Base-by-base conservation (phyloP, 2,329 filamentous ascomycete genomes). In the Bipolaris cookei region DNA sequence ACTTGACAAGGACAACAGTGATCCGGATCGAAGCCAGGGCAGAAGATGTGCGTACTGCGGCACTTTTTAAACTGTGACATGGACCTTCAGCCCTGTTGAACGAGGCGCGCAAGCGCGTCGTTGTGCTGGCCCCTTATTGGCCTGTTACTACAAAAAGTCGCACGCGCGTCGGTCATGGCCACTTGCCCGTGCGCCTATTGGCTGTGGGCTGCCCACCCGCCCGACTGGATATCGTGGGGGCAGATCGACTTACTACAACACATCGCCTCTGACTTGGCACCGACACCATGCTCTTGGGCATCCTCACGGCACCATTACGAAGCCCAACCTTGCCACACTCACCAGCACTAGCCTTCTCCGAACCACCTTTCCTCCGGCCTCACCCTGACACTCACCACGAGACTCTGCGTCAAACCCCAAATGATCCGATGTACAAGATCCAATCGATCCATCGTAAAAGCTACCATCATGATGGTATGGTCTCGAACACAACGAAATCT, bases 151-250 rank as follows among this genome's bases (percentile, higher is more conserved):
- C 43, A n/a, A 28, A 32, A 56, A 63, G 63, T 64, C 52, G 56
- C 63, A 65, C 63, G 60, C 63, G 54, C 62, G 59, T 44, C 56
- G 57, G 52, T 51, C 55, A 56, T 57, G 20, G 58, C 48, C 46
- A 42, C 28, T 34, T 60, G 52, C 25, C 54, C 54, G 61, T 60
- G 61, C 61, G 52, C 44, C 38, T 8, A 13, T 46, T 51, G 54
- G 55, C 47, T 55, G 44, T 35, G 25, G 18, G 18, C 38, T 42
- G 48, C 42, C 54, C 44, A 43, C 58, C 43, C 34, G 42, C 54
- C 52, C 58, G 56, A 60, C 56, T 54, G 46, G 42, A 13, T 23
- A 25, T 30, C 46, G 55, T 64, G 59, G 58, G 58, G 61, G 61
- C 11, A 41, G 11, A 2, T 13, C 8, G 42, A 41, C 28, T 30